Conservation (phyloP, 2,329 filamentous ascomycete species). For the Dactylellina cionopaga region DNA sequence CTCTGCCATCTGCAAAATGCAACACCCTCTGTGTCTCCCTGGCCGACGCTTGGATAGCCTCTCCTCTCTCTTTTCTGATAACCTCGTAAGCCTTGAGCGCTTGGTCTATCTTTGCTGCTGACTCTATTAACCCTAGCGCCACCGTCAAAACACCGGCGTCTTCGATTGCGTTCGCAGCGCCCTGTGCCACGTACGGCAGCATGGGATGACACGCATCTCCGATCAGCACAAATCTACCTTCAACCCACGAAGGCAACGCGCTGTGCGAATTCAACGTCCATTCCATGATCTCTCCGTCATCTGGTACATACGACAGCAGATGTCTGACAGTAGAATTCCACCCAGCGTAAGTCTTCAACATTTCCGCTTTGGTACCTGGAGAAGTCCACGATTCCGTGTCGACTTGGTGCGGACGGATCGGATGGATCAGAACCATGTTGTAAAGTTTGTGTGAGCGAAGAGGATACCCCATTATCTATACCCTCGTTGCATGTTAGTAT, state of each 20-base stretch:
- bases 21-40: conserved; percentile 67
- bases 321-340: conserved; percentile 50
- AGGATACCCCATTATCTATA: conserved; percentile 48
- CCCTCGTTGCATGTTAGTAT: conserved; percentile 62
- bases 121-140: background rate
- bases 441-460: conserved; percentile 42
- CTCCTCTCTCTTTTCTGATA: conserved; percentile 66
- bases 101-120: conserved; percentile 7
- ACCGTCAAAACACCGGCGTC: conserved; percentile 69
- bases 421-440: conserved; percentile 50
- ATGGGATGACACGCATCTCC: conserved; percentile 76
- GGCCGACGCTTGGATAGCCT: conserved; percentile 62
- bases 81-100: conserved; percentile 67
- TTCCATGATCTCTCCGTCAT: conserved; percentile 69
- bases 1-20: conserved; percentile 69
- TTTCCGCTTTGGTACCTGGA: conserved; percentile 48
- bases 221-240: conserved; percentile 68
- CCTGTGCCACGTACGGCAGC: conserved; percentile 74
- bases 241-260: conserved; percentile 69
- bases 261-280: conserved; percentile 72
- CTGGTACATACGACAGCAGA: conserved; percentile 51
- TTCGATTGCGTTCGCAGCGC: conserved; percentile 75
- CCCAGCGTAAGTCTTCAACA: conserved; percentile 50
- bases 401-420: conserved; percentile 37
- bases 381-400: conserved; percentile 65